Conservation (phyloP, 805 yeast genomes). For the Sungouiozyma intestinalis region DNA sequence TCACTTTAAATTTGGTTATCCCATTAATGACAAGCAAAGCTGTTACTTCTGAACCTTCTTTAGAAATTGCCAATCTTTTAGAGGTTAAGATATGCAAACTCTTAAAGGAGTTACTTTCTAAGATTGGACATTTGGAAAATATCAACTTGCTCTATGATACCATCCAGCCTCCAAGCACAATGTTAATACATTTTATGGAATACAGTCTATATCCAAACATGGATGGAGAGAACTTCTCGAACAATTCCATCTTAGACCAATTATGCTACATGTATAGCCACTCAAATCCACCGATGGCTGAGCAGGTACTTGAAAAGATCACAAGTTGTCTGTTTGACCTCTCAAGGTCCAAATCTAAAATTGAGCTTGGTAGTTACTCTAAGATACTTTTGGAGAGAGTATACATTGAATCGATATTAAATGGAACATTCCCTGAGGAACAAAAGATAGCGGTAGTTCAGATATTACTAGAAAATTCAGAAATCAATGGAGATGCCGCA, state of each 20-base stretch:
- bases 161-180: neutral
- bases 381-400: neutral
- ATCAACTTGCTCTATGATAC: constrained; percentile 2
- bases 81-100: neutral
- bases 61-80: too few relatives aligned
- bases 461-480: neutral
- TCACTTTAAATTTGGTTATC: neutral
- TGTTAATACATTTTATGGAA: constrained; percentile 1
- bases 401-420: neutral
- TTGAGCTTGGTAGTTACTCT: neutral
- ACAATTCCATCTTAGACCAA: neutral
- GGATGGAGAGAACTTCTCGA: neutral
- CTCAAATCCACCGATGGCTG: neutral
- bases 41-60: too few relatives aligned
- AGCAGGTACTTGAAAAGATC: neutral
- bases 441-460: neutral
- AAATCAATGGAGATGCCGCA: neutral
- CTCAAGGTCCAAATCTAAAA: neutral
- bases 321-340: neutral
- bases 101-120: neutral
- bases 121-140: neutral
- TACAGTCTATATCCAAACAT: constrained; percentile 1
- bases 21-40: neutral
- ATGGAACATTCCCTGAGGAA: neutral
- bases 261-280: neutral